These are phyloP conservation scores for Venturia pyrina DNA, from an alignment of 2,329 filamentous ascomycete species.

Conservation along the genomic window DNA sequence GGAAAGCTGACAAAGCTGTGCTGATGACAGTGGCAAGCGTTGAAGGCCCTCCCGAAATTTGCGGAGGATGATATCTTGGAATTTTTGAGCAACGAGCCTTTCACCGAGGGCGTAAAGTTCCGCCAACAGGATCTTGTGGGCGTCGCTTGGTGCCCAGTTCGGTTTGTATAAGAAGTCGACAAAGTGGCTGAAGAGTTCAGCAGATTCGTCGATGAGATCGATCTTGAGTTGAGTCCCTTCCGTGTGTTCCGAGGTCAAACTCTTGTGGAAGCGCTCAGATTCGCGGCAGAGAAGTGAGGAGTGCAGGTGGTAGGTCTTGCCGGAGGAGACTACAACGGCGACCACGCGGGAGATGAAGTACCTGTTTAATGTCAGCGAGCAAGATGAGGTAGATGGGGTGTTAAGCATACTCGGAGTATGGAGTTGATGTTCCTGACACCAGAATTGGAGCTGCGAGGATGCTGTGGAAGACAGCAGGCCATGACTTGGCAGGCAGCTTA, in stretches of 20 bases:
- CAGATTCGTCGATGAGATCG: slow-evolving; percentile 6
- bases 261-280: slow-evolving; percentile 6
- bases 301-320: slow-evolving; percentile 2
- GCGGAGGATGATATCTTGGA: not conserved
- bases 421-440: not conserved
- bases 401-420: not conserved
- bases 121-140: not conserved
- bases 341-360: slow-evolving; percentile 7
- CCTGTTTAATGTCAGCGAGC: not conserved
- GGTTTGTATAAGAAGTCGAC: slow-evolving; percentile 5
- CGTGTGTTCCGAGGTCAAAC: not conserved
- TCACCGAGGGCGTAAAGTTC: not conserved
- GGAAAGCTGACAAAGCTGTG: not conserved
- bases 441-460: not conserved
- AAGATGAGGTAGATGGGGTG: not conserved
- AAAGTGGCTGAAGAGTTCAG: not conserved
- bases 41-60: not conserved
- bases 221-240: not conserved
- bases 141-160: not conserved
- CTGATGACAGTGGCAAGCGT: not conserved
- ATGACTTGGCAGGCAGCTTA: not conserved
- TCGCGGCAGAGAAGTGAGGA: slow-evolving; percentile 10
- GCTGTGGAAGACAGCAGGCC: not conserved
- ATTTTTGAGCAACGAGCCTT: not conserved
- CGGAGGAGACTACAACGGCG: not conserved